Conservation (phyloP, 2,329 filamentous ascomycete species). For the Colletotrichum sp. region DNA sequence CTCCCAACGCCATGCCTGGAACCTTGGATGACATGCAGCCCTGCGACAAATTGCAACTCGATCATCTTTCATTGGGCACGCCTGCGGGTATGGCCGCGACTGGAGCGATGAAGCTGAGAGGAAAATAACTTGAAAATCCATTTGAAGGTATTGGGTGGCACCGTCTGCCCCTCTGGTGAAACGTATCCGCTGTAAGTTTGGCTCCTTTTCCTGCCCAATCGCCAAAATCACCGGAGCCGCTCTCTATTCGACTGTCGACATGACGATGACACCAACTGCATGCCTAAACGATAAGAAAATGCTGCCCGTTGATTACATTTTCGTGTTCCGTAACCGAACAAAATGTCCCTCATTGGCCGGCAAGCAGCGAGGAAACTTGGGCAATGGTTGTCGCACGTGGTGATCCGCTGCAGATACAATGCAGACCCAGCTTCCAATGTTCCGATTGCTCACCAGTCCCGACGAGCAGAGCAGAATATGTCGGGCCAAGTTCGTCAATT, state of each 20-base stretch:
- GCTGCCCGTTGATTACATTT: not conserved
- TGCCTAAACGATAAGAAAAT: not conserved
- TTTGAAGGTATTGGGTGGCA: not conserved
- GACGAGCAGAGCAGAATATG: not conserved
- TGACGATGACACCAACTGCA: not conserved
- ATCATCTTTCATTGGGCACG: not conserved
- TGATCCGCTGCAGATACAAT: not conserved
- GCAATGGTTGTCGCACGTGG: not conserved
- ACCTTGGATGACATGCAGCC: conserved; percentile 13
- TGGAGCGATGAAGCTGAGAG: not conserved
- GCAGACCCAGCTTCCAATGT: not conserved
- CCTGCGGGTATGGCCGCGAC: conserved; percentile 3
- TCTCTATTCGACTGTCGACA: not conserved
- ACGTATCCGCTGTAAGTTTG: not conserved
- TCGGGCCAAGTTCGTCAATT: not conserved
- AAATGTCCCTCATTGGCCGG: not conserved
- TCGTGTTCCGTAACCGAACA: not conserved
- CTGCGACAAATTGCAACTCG: not conserved
- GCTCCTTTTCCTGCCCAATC: not conserved
- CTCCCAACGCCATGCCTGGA: conserved; percentile 1
- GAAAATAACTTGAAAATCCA: not conserved
- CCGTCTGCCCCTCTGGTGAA: not conserved
- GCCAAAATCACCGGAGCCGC: not conserved
- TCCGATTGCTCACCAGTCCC: not conserved
- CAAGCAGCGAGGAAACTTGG: not conserved